Percentiles rank a stretch among this genome's conserved stretches.
These are phyloP conservation scores for Pogostemon cablin DNA, from an alignment of 257 asterid genomes.

Conservation along the genomic window DNA sequence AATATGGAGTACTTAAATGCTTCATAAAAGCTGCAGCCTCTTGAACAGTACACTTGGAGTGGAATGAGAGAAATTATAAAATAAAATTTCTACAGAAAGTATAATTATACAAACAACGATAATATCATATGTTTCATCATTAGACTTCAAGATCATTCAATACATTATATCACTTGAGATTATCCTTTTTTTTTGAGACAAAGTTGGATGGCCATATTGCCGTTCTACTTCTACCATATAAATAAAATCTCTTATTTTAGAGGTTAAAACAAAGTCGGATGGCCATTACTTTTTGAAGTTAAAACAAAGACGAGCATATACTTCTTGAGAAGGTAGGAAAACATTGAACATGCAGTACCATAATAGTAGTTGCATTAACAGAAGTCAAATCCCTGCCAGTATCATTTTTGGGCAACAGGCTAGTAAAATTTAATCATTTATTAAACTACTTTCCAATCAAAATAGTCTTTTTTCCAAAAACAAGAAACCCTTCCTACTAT, in stretches of 20 bases:
- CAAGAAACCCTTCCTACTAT: not conserved
- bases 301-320: not conserved
- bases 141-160: not conserved
- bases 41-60: not conserved
- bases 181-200: not conserved
- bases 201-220: not conserved
- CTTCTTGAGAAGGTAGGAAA: not conserved
- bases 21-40: not conserved
- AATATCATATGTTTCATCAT: conserved; percentile 5
- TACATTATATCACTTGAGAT: not conserved
- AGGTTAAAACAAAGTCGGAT: not conserved
- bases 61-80: not conserved
- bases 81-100: not conserved
- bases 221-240: not conserved
- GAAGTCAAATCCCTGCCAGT: not conserved
- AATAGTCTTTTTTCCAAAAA: not conserved
- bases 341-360: not conserved
- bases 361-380: not conserved
- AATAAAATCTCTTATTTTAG: not conserved
- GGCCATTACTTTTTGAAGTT: not conserved
- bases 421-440: not conserved
- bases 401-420: not conserved
- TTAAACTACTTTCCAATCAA: not conserved
- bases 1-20: not conserved
- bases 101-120: not conserved